phyloP scores from a whole-genome alignment of 2,329 filamentous ascomycete species.

The Hypoxylon sp. region DNA sequence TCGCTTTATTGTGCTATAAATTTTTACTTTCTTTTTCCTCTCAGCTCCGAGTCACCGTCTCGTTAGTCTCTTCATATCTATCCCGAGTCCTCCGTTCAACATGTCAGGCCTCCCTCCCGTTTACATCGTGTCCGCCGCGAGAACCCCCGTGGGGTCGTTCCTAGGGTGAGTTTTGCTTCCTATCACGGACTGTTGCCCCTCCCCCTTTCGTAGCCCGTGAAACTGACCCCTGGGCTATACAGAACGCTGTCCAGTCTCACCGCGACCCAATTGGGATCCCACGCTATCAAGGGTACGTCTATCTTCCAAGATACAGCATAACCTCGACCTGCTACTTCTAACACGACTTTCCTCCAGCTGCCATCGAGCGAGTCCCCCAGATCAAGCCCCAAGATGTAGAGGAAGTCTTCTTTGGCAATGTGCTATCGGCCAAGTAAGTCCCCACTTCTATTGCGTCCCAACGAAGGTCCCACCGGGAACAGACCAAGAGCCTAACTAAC shows the following conservation, averaged over 20 bases:
- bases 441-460: slow-evolving; percentile 20
- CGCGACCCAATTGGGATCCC: slow-evolving; percentile 87
- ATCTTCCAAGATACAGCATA: not conserved
- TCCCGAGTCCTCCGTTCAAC: slow-evolving; percentile 53
- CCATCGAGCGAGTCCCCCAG: slow-evolving; percentile 86
- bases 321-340: slow-evolving; percentile 7
- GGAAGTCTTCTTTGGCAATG: slow-evolving; percentile 98
- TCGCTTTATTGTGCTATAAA: slow-evolving; percentile 9
- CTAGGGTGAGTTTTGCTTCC: slow-evolving; percentile 76
- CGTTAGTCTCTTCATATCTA: slow-evolving; percentile 18
- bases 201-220: slow-evolving; percentile 27
- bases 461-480: slow-evolving; percentile 12
- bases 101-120: slow-evolving; percentile 89
- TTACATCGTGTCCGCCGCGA: slow-evolving; percentile 93
- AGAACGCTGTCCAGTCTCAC: slow-evolving; percentile 91
- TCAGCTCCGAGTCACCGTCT: slow-evolving; percentile 3
- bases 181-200: slow-evolving; percentile 23
- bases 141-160: slow-evolving; percentile 95
- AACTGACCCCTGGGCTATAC: slow-evolving; percentile 46
- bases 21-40: slow-evolving; percentile 29
- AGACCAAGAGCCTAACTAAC: slow-evolving; percentile 41
- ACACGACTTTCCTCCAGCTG: slow-evolving; percentile 63
- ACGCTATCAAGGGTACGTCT: slow-evolving; percentile 89
- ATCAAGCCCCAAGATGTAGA: slow-evolving; percentile 92
- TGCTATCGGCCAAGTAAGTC: slow-evolving; percentile 91